Evolutionary conservation across 148 eudicot genomes (phyloP), one percentile per base, ranked within the genome.

Genomic region (Amaranthus cruentus): DNA sequence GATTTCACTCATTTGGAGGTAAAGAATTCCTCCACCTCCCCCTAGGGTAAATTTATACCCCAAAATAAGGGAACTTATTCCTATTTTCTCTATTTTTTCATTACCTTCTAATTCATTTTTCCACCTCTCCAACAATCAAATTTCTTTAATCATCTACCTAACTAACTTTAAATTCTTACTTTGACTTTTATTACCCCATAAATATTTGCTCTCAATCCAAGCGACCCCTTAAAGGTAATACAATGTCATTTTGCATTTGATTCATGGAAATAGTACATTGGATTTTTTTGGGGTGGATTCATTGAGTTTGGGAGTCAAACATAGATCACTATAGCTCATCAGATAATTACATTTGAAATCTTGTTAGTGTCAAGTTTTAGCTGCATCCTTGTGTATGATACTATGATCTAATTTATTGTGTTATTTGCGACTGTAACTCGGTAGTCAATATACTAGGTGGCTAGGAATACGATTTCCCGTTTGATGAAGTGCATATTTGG

Each of bases 181-280:
- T 18, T 18, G 18, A 18, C 18, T 18, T 18, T 18, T 18, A 18
- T 18, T 18, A 18, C 18, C 18, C 18, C 18, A 18, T 18, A 18
- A 18, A 18, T 18, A 18, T 18, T 18, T 18, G 18, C 18, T 18
- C 18, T 18, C 18, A 18, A 18, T 18, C 18, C 18, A 18, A 18
- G 18, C 18, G 18, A 18, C 18, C 18, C 18, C 18, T 18, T 5
- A 61, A 8, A 8, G 77, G 53, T 6, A 66, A 54, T 46, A 47
- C 59, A 61, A n/a, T 68, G 46, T 44, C 58, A n/a, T 47, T 1
- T 62, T 52, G 58, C 47, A 55, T 71, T 62, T 62, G 74, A 15
- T 66, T 68, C 1, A 54, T 74, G 53, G 63, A 54, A 62, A 42
- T 48, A 53, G 53, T 62, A 10, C 42, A 47, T 47, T 68, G 63